These are phyloP conservation scores for Cryptosporidium felis DNA, from an alignment of 169 alveolate species.

Conservation along the genomic window DNA sequence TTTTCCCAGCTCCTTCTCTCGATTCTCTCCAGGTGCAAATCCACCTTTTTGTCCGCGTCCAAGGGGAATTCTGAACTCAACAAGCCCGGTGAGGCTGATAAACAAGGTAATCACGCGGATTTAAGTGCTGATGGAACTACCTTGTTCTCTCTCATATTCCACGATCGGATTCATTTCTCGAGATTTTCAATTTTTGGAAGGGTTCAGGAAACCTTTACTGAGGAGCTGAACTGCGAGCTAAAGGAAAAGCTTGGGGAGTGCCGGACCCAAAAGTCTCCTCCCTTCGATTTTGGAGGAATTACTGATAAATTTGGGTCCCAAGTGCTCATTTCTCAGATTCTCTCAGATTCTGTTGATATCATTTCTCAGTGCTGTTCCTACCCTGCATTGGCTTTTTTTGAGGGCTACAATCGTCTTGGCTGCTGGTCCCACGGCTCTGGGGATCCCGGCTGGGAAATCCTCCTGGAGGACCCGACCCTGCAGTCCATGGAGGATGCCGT, in stretches of 20 bases:
- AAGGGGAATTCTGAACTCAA: no score
- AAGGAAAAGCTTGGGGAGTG: no score
- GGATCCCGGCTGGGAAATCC: not conserved
- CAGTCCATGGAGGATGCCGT: not conserved
- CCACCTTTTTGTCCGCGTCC: no score
- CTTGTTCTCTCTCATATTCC: not conserved
- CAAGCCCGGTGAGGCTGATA: no score
- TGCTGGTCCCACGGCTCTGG: not conserved
- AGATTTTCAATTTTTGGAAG: slow-evolving; percentile 29
- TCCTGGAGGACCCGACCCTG: not conserved
- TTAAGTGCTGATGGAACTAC: no score
- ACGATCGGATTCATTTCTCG: not conserved
- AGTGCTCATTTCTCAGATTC: slow-evolving; percentile 14
- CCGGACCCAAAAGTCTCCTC: no score
- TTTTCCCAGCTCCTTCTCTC: not conserved
- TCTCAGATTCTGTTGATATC: slow-evolving; percentile 41
- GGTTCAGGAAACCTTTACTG: slow-evolving; percentile 9
- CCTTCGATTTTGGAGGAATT: no score
- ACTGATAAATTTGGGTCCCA: not conserved
- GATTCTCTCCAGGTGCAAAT: not conserved
- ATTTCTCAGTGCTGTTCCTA: slow-evolving; percentile 64
- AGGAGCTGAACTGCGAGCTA: no score
- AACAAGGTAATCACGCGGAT: no score
- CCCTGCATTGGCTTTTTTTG: slow-evolving; percentile 50
- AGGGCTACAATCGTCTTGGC: slow-evolving; percentile 13